A percentile compares a stretch with the other conserved stretches of the same genome.
Evolutionary conservation across 306 rosid species (phyloP).

Genomic region (Lithocarpus polystachyus): DNA sequence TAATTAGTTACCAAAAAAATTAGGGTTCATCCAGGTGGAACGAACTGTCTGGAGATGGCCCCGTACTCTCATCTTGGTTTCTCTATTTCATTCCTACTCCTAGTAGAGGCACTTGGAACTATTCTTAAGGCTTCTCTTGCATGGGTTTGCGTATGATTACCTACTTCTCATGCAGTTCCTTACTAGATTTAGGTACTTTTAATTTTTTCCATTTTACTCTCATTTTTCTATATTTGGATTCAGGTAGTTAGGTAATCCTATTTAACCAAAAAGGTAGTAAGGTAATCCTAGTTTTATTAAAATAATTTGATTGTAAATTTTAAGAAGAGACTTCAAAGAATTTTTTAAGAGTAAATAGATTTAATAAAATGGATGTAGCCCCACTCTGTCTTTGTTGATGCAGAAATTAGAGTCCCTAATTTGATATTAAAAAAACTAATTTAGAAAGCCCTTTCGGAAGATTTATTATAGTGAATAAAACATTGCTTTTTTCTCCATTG

Average conservation of each 20-base stretch:
- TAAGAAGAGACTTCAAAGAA: not conserved
- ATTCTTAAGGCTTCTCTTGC: slow-evolving; percentile 91
- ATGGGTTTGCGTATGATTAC: slow-evolving; percentile 53
- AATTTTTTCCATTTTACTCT: not conserved
- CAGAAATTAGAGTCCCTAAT: too few relatives aligned
- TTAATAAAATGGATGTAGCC: too few relatives aligned
- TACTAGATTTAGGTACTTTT: slow-evolving; percentile 1
- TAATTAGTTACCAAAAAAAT: too few relatives aligned
- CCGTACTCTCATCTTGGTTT: slow-evolving; percentile 87
- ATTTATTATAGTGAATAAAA: too few relatives aligned
- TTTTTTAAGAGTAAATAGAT: not conserved
- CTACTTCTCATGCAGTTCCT: slow-evolving; percentile 2
- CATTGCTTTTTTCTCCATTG: too few relatives aligned
- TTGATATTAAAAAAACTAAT: too few relatives aligned
- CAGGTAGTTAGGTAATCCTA: not conserved
- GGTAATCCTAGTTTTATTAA: not conserved
- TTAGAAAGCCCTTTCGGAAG: too few relatives aligned
- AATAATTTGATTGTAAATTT: not conserved
- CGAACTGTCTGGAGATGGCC: slow-evolving; percentile 17
- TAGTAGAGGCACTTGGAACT: slow-evolving; percentile 90
- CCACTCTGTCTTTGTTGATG: too few relatives aligned
- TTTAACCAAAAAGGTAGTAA: not conserved
- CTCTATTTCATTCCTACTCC: slow-evolving; percentile 93
- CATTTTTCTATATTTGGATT: not conserved
- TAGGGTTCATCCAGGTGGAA: too few relatives aligned